Base-by-base conservation (phyloP, 495 filamentous ascomycete genomes). In the Penicillium paxilli region DNA sequence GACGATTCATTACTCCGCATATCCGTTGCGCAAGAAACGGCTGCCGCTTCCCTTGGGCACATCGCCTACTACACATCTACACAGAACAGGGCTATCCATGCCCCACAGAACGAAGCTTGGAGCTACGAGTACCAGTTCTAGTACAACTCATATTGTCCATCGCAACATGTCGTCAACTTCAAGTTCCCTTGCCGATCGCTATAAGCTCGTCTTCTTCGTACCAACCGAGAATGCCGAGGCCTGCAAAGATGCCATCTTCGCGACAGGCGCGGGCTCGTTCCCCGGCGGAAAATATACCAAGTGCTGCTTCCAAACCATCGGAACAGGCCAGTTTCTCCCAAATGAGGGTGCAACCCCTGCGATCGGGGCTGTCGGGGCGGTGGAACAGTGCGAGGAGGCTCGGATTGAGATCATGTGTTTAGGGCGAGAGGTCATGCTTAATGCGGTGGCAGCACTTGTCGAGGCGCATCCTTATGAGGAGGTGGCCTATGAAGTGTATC, bases 391-490 rank as follows among this genome's bases (percentile, higher is more conserved):
- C 6, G 73, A 80, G 59, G 82, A 83, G 69, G 69, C 75, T 51
- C 77, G 65, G 54, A 74, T 78, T 21, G 81, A 84, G 68, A 68
- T 80, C 5, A 60, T 83, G 66, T 84, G 81, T 64, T 49, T 79
- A 9, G 79, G 80, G 2, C 65, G 68, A 51, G 64, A 75, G 42
- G 67, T 78, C 40, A 78, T 79, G 70, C 50, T 69, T 26, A 63
- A 70, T 32, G 75, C 74, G 2, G 75, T 80, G 28, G 53, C 72
- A 42, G 72, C 67, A 40, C 54, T 78, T 61, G 25, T 70, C 10
- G 85, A 84, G 59, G 80, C 84, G 20, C 89, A 92, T 80, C 90
- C 89, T 21, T 92, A 92, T 62, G 89, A 92, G 62, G 86, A 88
- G 63, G 80, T 83, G 12, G 79, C 84, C 1, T 92, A 92, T 76